Evolutionary conservation across 2,329 filamentous ascomycete species (phyloP).

Genomic region (Malbranchea zuffiana): DNA sequence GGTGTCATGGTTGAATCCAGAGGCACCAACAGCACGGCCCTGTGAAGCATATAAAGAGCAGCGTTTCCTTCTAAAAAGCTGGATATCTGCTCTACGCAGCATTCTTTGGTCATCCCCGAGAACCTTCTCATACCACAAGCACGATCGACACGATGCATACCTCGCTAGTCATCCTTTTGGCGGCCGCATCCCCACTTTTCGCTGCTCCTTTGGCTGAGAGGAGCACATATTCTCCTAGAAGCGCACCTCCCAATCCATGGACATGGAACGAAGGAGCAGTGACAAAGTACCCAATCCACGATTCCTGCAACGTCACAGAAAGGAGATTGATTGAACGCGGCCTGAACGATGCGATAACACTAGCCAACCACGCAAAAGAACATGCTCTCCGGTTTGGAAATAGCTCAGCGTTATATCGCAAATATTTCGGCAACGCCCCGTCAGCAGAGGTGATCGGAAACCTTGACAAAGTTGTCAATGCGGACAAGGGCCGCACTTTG

Average conservation of each 20-base stretch:
- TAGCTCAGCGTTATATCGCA: conserved; percentile 48
- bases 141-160: conserved; percentile 6
- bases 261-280: conserved; percentile 30
- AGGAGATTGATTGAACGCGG: conserved; percentile 45
- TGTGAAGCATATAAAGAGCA: no score
- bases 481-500: conserved; percentile 45
- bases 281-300: conserved; percentile 44
- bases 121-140: no score
- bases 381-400: conserved; percentile 44
- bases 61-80: no score
- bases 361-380: conserved; percentile 51
- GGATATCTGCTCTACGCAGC: no score
- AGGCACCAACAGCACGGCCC: no score
- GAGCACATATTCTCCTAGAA: neutral
- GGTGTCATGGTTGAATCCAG: no score
- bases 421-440: conserved; percentile 55
- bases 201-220: conserved; percentile 5
- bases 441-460: conserved; percentile 51
- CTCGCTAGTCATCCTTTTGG: neutral
- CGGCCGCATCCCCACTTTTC: conserved; percentile 1
- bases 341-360: conserved; percentile 47
- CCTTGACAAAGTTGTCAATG: conserved; percentile 46
- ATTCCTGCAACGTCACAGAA: conserved; percentile 55
- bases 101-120: no score
- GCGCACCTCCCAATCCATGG: neutral